Evolutionary conservation across 768 basidiomycete species (phyloP).

Genomic region (Kwoniella dendrophila): DNA sequence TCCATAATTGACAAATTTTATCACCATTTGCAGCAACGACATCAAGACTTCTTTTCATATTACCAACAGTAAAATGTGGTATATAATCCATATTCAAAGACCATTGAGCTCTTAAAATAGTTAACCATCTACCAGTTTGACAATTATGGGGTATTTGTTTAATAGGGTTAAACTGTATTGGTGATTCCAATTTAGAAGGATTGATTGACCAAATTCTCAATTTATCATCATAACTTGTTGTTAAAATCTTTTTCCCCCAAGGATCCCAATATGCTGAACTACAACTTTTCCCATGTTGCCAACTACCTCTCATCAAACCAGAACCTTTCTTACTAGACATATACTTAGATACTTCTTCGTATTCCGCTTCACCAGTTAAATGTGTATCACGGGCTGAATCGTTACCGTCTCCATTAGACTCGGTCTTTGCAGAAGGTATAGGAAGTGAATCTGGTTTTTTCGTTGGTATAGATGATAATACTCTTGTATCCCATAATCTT

Average conservation of each 20-base stretch:
- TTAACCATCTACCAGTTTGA: constrained; percentile 58
- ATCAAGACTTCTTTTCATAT: constrained; percentile 57
- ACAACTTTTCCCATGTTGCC: constrained; percentile 54
- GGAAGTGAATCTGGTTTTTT: constrained; percentile 4
- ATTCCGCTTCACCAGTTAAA: constrained; percentile 23
- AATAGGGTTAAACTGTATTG: constrained; percentile 37
- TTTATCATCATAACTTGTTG: constrained; percentile 58
- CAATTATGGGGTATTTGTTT: constrained; percentile 55
- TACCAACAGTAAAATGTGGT: constrained; percentile 56
- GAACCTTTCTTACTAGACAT: constrained; percentile 34
- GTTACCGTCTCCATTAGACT: neutral
- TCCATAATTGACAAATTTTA: constrained; percentile 43
- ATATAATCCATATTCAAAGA: constrained; percentile 50
- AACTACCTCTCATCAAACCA: constrained; percentile 38
- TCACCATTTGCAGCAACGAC: constrained; percentile 54
- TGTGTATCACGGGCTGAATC: constrained; percentile 7
- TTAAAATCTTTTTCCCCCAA: constrained; percentile 55
- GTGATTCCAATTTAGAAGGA: no score
- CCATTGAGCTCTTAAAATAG: constrained; percentile 59
- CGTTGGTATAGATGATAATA: constrained; percentile 35
- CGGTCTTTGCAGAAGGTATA: constrained; percentile 2
- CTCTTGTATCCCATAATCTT: constrained; percentile 55
- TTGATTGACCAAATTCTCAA: constrained; percentile 51
- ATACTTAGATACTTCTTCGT: constrained; percentile 31
- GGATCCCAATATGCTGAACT: constrained; percentile 58